Evolutionary conservation across 441 rosid genomes (phyloP).

Genomic region (Metrosideros polymorpha): DNA sequence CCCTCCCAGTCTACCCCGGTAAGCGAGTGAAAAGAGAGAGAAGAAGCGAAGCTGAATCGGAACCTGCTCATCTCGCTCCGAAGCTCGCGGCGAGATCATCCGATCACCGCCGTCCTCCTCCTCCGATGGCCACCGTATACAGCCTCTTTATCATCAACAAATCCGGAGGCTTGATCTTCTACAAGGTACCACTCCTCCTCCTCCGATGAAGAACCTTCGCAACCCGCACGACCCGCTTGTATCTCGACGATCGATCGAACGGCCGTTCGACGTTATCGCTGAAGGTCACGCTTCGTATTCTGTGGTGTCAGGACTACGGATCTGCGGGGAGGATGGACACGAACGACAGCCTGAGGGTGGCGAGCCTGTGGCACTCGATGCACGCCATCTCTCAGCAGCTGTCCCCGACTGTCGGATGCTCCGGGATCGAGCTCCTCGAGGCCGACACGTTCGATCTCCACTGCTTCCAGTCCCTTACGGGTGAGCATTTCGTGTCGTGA

Average conservation of each 20-base stretch:
- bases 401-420: constrained; percentile 68
- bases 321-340: constrained; percentile 88
- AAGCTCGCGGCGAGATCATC: not conserved
- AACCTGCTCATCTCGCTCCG: not conserved
- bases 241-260: not conserved
- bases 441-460: constrained; percentile 88
- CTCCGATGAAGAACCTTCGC: not conserved
- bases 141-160: constrained; percentile 86
- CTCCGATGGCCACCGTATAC: constrained; percentile 64
- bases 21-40: not conserved
- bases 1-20: not conserved
- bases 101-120: not conserved
- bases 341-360: constrained; percentile 89
- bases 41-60: not conserved
- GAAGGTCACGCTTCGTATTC: not conserved
- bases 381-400: constrained; percentile 96
- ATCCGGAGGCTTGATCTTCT: constrained; percentile 84
- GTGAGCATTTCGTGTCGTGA: constrained; percentile 9
- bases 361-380: constrained; percentile 96
- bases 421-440: constrained; percentile 81
- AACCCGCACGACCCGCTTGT: not conserved
- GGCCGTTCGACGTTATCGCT: not conserved
- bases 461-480: constrained; percentile 86
- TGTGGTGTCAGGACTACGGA: constrained; percentile 64
- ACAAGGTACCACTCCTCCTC: constrained; percentile 38